Base-by-base conservation (phyloP, 768 basidiomycete species). In the Agrocybe praecox region DNA sequence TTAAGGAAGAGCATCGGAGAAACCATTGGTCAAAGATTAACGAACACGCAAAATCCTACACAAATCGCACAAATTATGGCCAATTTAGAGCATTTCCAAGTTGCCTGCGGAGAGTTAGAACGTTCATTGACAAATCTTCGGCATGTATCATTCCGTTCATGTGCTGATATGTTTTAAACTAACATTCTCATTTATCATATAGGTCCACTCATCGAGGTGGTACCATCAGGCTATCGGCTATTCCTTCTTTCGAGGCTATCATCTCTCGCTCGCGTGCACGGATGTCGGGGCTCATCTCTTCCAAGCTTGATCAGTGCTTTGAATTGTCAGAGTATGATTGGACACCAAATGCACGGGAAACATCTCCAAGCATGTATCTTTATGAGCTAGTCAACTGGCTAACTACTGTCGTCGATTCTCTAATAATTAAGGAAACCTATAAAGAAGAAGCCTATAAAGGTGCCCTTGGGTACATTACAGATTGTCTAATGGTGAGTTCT, bases 381-480 rank as follows among this genome's bases (percentile, higher is more conserved):
- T 90, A 94, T 69, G 96, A 98, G 70, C 84, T 98, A 65, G 85
- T 96, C 69, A 95, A 94, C 69, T 99, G 96, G 91, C 80, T 98
- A 51, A 96, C 90, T 36, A 97, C 96, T 1, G 92, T 97, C 53
- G 94, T 99, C 47, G 97, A 98, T 70, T 93, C 86, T 56, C 86
- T 89, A 62, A 83, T 81, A 57, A 86, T 98, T 74, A 88, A 91
- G 54, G 91, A 95, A 55, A 73, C 76, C 10, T 89, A 94, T 75
- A 96, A 95, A 72, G 90, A 94, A 52, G 87, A 92, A 62, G 93
- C 92, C 10, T 99, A 97, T 70, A 85, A 83, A 60, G 89, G 86
- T 44, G 96, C 97, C 14, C 78, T 96, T n/a, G 78, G 84, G 29
- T 93, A 97, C 65, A 92, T 97, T 55, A 88, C 92, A 0, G 86